A percentile compares a stretch with the other conserved stretches of the same genome.
Evolutionary conservation across 306 rosid genomes (phyloP).

Genomic region (Amphicarpaea edgeworthii): DNA sequence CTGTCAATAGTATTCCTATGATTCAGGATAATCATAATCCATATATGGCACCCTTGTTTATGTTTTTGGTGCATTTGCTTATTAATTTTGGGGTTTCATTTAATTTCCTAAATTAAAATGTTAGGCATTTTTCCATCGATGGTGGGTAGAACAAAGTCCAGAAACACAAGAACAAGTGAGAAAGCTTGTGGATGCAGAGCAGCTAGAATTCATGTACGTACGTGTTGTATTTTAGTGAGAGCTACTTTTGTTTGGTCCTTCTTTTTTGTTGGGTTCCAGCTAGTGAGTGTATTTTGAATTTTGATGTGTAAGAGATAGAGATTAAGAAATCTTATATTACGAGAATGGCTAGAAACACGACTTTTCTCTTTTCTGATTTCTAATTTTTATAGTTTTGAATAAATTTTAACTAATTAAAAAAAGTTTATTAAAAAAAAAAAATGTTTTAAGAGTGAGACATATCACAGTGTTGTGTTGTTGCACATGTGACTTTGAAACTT

Average conservation of each 20-base stretch:
- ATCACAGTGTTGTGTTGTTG: too few relatives aligned
- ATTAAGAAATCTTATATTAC: not conserved
- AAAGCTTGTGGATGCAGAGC: conserved; percentile 70
- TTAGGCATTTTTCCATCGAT: conserved; percentile 81
- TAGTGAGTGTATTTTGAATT: not conserved
- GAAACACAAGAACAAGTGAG: conserved; percentile 64
- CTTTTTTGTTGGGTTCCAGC: not conserved
- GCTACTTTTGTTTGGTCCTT: not conserved
- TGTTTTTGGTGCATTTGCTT: not conserved
- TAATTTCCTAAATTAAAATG: conserved; percentile 13
- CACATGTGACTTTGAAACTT: not conserved
- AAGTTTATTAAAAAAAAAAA: too few relatives aligned
- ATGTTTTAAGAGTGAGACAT: too few relatives aligned
- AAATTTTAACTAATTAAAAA: too few relatives aligned
- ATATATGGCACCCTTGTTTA: not conserved
- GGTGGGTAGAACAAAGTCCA: conserved; percentile 82
- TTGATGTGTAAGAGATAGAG: not conserved
- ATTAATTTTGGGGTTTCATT: conserved; percentile 12
- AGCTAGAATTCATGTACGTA: conserved; percentile 76
- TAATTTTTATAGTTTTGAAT: too few relatives aligned
- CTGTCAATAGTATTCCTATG: too few relatives aligned
- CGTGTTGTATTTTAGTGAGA: not conserved
- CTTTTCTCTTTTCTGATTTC: too few relatives aligned
- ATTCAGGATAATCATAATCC: conserved; percentile 1
- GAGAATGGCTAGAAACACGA: too few relatives aligned